Percentiles rank a stretch among this genome's conserved stretches.
phyloP scores from a whole-genome alignment of 768 basidiomycete species.

The Flagelloscypha sp. region DNA sequence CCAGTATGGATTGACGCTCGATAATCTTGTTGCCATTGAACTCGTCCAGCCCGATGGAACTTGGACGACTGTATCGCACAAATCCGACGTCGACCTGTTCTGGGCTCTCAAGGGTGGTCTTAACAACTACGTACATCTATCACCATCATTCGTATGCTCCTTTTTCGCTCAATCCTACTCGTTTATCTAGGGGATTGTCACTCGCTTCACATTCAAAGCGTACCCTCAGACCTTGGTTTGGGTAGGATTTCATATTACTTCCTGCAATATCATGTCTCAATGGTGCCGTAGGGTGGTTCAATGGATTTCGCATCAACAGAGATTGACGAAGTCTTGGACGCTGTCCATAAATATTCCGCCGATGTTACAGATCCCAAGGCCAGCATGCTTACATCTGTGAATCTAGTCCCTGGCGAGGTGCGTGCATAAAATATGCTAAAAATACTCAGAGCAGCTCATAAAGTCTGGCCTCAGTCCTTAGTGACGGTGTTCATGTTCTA shows the following conservation, averaged over 20 bases:
- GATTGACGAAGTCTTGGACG: slow-evolving; percentile 19
- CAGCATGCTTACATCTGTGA: slow-evolving; percentile 37
- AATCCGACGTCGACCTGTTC: slow-evolving; percentile 29
- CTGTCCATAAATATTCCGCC: slow-evolving; percentile 31
- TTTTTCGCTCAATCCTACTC: slow-evolving; percentile 1
- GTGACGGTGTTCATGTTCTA: slow-evolving; percentile 54
- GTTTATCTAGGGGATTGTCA: slow-evolving; percentile 45
- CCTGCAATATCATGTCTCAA: slow-evolving; percentile 2
- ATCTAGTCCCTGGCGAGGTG: slow-evolving; percentile 26
- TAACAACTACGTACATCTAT: slow-evolving; percentile 45
- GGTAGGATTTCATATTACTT: slow-evolving; percentile 28
- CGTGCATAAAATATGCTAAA: slow-evolving; percentile 6
- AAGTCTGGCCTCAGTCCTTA: slow-evolving; percentile 16
- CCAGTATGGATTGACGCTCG: slow-evolving; percentile 51
- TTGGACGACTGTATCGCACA: slow-evolving; percentile 23
- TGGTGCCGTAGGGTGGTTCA: slow-evolving; percentile 38
- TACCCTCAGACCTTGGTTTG: slow-evolving; percentile 51
- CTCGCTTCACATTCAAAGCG: slow-evolving; percentile 44
- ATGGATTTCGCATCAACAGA: slow-evolving; percentile 21
- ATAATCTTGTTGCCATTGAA: slow-evolving; percentile 47
- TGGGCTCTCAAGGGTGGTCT: slow-evolving; percentile 45
- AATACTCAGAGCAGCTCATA: neutral
- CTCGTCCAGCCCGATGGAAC: slow-evolving; percentile 49
- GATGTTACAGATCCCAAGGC: slow-evolving; percentile 45
- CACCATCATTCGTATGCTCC: neutral